Evolutionary conservation across 106 monocot genomes (phyloP).

Genomic region (Dendrobium catenatum): DNA sequence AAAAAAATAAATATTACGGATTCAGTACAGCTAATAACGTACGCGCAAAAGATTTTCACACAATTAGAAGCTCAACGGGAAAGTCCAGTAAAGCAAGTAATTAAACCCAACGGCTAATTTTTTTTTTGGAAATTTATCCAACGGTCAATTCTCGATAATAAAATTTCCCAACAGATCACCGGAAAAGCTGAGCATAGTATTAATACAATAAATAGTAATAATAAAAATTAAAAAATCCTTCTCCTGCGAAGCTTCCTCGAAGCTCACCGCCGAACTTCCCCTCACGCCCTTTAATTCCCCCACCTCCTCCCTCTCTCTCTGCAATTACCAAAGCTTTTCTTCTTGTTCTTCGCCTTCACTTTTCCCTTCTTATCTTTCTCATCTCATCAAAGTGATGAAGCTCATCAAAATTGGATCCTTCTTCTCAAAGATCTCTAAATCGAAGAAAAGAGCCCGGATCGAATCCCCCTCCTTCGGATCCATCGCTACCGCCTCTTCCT

Average conservation of each 20-base stretch:
- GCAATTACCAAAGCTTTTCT: not conserved
- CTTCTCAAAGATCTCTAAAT: conserved; percentile 11
- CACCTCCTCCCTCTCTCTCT: not conserved
- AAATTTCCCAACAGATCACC: too few species aligned
- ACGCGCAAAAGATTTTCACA: too few species aligned
- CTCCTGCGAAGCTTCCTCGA: conserved; percentile 21
- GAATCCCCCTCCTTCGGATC: conserved; percentile 3
- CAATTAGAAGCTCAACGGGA: too few species aligned
- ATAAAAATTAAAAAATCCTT: not conserved
- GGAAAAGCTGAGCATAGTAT: not conserved
- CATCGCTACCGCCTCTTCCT: not conserved
- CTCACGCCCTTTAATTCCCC: not conserved
- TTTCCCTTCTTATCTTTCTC: not conserved
- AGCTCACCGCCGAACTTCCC: conserved; percentile 4
- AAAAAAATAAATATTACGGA: too few species aligned
- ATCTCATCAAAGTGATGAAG: conserved; percentile 7
- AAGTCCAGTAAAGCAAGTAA: not conserved
- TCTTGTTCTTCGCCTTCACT: not conserved
- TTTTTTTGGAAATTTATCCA: too few species aligned
- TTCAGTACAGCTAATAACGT: too few species aligned
- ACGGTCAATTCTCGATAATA: not conserved
- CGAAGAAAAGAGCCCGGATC: conserved; percentile 10
- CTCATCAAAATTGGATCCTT: not conserved
- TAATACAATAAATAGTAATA: not conserved
- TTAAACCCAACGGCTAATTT: not conserved